Conservation (phyloP, 2,329 filamentous ascomycete species). For the Colletotrichum chrysophilum region DNA sequence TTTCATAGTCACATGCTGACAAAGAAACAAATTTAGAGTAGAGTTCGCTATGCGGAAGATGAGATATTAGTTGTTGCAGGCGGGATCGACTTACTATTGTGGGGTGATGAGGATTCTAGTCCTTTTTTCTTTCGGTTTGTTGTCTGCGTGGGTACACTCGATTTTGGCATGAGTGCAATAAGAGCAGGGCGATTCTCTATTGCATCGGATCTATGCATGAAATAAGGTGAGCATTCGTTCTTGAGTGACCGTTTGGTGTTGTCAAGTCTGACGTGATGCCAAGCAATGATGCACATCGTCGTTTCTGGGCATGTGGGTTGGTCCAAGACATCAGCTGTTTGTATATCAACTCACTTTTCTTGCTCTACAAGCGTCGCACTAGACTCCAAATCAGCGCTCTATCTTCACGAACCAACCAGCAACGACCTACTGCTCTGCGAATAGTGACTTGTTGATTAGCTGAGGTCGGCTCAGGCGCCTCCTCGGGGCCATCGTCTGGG, state of each 20-base stretch:
- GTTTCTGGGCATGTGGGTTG: background rate
- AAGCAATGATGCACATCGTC: background rate
- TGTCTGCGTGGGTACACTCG: conserved; percentile 37
- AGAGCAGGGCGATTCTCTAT: conserved; percentile 40
- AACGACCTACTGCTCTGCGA: conserved; percentile 16
- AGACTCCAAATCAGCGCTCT: background rate
- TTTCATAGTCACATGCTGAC: background rate
- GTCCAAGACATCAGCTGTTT: background rate
- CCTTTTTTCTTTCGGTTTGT: conserved; percentile 38
- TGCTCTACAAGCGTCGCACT: conserved; percentile 37
- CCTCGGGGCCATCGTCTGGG: conserved; percentile 6
- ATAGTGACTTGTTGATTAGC: background rate
- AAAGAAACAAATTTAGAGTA: fast-evolving
- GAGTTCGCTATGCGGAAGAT: no score
- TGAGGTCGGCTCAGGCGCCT: background rate
- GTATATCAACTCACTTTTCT: conserved; percentile 32
- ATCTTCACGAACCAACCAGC: no score
- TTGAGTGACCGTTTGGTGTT: background rate
- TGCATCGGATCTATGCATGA: conserved; percentile 36
- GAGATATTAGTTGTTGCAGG: background rate
- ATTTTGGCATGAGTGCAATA: conserved; percentile 41
- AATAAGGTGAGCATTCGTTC: background rate
- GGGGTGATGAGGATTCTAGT: conserved; percentile 40
- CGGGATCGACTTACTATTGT: conserved; percentile 36
- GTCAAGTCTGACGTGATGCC: background rate